Percentiles rank a stretch among this genome's conserved stretches.
Conservation (phyloP, 768 basidiomycete genomes). For the Collybia sp. region DNA sequence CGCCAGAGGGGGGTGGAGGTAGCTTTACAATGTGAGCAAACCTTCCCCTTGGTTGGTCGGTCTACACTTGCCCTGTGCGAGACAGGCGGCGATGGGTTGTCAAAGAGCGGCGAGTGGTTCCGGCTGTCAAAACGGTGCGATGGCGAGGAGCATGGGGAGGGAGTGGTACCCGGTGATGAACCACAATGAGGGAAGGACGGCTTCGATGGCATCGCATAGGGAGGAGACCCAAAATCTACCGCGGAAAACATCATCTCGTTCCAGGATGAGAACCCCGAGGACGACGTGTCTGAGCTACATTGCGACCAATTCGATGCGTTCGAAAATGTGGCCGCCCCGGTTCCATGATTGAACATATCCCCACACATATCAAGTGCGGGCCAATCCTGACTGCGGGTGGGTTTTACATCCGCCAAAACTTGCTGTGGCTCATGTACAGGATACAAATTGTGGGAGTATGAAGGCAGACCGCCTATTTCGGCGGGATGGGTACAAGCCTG, state of each 20-base stretch:
- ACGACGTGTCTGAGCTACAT: conserved; percentile 13
- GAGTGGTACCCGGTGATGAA: conserved; percentile 24
- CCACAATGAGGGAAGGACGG: conserved; percentile 10
- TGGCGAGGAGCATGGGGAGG: conserved; percentile 28
- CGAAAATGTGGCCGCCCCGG: conserved; percentile 10
- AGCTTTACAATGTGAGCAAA: conserved; percentile 42
- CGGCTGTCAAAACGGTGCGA: conserved; percentile 5
- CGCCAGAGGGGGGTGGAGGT: conserved; percentile 47
- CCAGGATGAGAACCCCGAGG: conserved; percentile 20
- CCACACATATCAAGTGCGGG: too few species aligned
- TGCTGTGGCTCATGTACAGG: too few species aligned
- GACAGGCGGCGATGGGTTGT: conserved; percentile 14
- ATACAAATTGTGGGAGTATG: too few species aligned
- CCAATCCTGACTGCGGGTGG: too few species aligned
- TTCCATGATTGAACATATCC: neutral
- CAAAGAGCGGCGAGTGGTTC: conserved; percentile 13
- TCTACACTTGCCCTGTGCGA: conserved; percentile 25
- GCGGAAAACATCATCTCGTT: conserved; percentile 20
- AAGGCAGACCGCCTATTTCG: too few species aligned
- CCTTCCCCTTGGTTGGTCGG: conserved; percentile 25
- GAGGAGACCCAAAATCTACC: conserved; percentile 1
- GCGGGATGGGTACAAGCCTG: too few species aligned
- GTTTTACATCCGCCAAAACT: too few species aligned
- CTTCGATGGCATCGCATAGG: neutral
- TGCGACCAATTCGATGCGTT: conserved; percentile 16